phyloP scores from a whole-genome alignment of 768 basidiomycete species.

The Boletus sp. region DNA sequence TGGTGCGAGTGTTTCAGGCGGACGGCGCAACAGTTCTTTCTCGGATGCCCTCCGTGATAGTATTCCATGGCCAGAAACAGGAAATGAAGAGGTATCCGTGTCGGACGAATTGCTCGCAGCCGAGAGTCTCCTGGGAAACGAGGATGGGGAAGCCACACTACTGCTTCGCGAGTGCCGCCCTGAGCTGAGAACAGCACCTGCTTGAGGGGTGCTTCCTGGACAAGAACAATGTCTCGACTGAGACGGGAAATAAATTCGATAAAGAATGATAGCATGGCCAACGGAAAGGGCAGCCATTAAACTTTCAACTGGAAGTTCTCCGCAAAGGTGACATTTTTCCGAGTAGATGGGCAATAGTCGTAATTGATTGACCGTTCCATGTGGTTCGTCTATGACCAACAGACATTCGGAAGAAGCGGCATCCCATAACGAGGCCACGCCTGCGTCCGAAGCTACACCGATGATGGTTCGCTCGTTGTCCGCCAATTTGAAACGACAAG shows the following conservation, averaged over 20 bases:
- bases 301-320: conserved; percentile 63
- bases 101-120: conserved; percentile 38
- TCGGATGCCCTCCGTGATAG: conserved; percentile 74
- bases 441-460: conserved; percentile 60
- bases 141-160: conserved; percentile 48
- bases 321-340: conserved; percentile 68
- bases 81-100: conserved; percentile 56
- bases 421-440: conserved; percentile 77
- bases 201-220: conserved; percentile 46
- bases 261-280: conserved; percentile 61
- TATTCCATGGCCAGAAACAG: conserved; percentile 77
- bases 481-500: conserved; percentile 50
- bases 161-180: conserved; percentile 62
- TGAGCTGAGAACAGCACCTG: conserved; percentile 43
- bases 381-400: conserved; percentile 55
- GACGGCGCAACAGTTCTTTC: conserved; percentile 55
- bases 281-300: conserved; percentile 66
- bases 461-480: conserved; percentile 53
- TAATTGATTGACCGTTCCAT: conserved; percentile 59
- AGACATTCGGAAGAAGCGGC: conserved; percentile 62
- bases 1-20: conserved; percentile 45
- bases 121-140: conserved; percentile 51
- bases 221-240: conserved; percentile 69
- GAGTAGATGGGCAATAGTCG: conserved; percentile 53
- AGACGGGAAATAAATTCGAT: conserved; percentile 59